phyloP scores from a whole-genome alignment of 164 flowering plant species.

The Houttuynia cordata region DNA sequence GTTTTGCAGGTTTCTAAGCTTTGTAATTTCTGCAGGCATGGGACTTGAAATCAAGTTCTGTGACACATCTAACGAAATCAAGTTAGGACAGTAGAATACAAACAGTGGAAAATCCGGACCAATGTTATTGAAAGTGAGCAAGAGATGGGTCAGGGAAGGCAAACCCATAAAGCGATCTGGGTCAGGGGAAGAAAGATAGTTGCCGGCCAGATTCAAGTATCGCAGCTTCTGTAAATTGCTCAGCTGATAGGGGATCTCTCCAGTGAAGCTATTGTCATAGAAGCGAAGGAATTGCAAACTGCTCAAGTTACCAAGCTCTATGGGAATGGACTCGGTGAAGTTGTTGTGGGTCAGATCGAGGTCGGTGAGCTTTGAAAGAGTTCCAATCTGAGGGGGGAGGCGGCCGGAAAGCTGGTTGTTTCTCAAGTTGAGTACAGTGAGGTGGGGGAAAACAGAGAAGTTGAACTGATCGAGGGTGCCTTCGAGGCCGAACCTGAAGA shows the following conservation, averaged over 20 bases:
- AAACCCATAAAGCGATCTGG: slow-evolving; percentile 7
- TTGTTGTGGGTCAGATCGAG: slow-evolving; percentile 12
- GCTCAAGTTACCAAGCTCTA: slow-evolving; percentile 14
- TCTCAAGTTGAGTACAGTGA: slow-evolving; percentile 3
- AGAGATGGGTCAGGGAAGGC: slow-evolving; percentile 14
- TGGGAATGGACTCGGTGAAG: slow-evolving; percentile 13
- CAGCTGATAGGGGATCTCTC: slow-evolving; percentile 17
- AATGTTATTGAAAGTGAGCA: slow-evolving; percentile 7
- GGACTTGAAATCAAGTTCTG: slow-evolving; percentile 8
- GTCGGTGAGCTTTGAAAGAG: slow-evolving; percentile 6
- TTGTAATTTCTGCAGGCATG: slow-evolving; percentile 9
- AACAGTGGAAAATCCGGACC: slow-evolving; percentile 15
- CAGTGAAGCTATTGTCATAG: slow-evolving; percentile 7
- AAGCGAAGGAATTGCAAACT: slow-evolving; percentile 11
- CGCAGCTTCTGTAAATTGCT: slow-evolving; percentile 15
- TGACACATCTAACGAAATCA: slow-evolving; percentile 12
- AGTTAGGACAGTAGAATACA: slow-evolving; percentile 11
- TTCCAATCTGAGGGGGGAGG: slow-evolving; percentile 3
- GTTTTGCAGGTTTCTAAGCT: slow-evolving; percentile 10
- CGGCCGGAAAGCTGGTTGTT: slow-evolving; percentile 1
- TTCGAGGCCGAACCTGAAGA: neutral
- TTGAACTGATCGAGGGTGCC: slow-evolving; percentile 6
- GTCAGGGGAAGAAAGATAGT: slow-evolving; percentile 16
- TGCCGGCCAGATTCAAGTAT: slow-evolving; percentile 11
- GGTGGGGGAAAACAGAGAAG: slow-evolving; percentile 7